Conservation (phyloP, 1,284 basidiomycete genomes). For the Phellinidium pouzarii region DNA sequence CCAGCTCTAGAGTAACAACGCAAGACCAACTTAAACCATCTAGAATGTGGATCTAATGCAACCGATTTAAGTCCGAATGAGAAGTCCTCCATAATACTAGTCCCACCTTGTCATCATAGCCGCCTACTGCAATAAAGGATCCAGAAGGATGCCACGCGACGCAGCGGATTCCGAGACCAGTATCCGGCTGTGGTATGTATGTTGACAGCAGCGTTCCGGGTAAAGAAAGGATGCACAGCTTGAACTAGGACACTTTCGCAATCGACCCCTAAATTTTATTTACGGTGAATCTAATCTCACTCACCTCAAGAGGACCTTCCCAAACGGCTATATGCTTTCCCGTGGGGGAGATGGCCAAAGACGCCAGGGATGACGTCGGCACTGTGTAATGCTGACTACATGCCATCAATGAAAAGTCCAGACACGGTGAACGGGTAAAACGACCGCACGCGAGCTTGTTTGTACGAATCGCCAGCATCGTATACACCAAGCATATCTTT, state of each 20-base stretch:
- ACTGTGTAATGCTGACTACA: conserved; percentile 67
- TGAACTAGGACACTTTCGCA: conserved; percentile 53
- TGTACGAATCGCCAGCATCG: conserved; percentile 62
- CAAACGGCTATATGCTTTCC: conserved; percentile 77
- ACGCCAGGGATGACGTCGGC: conserved; percentile 69
- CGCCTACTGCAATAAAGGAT: conserved; percentile 68
- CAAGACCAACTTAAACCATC: conserved; percentile 75
- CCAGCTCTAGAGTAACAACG: conserved; percentile 57
- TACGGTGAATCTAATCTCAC: too few species aligned
- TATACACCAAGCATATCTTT: conserved; percentile 83
- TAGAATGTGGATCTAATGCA: conserved; percentile 68
- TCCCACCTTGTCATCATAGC: conserved; percentile 78
- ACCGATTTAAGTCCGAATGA: neutral
- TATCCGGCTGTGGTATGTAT: conserved; percentile 66
- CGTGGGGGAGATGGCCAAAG: conserved; percentile 74
- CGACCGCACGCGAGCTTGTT: conserved; percentile 71
- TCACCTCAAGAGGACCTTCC: conserved; percentile 76
- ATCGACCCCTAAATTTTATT: too few species aligned
- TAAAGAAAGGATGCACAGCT: conserved; percentile 69
- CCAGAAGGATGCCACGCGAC: conserved; percentile 82
- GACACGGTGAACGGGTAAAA: conserved; percentile 10
- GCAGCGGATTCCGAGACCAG: conserved; percentile 70
- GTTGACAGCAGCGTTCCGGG: conserved; percentile 63
- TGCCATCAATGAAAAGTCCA: neutral
- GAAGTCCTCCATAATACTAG: neutral